Evolutionary conservation across 164 flowering plant species (phyloP).

Genomic region (Malania oleifera): DNA sequence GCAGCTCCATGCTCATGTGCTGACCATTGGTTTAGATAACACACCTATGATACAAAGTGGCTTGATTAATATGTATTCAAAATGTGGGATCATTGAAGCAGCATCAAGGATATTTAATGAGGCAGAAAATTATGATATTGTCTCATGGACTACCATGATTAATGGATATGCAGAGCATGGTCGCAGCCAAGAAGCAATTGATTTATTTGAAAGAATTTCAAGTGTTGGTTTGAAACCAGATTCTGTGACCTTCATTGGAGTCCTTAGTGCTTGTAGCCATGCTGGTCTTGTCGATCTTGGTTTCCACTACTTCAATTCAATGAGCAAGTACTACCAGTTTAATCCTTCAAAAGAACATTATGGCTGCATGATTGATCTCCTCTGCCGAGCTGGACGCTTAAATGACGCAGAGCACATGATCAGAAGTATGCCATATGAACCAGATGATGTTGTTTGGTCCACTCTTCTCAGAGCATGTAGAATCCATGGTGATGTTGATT

Average conservation of each 20-base stretch:
- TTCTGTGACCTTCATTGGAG: conserved; percentile 72
- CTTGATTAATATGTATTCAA: conserved; percentile 77
- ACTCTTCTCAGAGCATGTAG: conserved; percentile 69
- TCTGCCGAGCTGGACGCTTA: conserved; percentile 71
- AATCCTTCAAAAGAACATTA: conserved; percentile 77
- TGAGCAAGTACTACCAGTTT: conserved; percentile 42
- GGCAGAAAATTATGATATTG: conserved; percentile 36
- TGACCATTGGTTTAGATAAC: conserved; percentile 54
- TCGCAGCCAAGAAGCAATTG: conserved; percentile 58
- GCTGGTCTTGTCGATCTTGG: conserved; percentile 82
- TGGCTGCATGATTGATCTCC: conserved; percentile 90
- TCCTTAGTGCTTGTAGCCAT: conserved; percentile 82
- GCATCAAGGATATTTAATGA: conserved; percentile 49
- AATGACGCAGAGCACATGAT: conserved; percentile 75
- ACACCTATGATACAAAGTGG: conserved; percentile 53
- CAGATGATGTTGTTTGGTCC: conserved; percentile 89
- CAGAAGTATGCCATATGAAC: conserved; percentile 57
- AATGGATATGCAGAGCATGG: conserved; percentile 95
- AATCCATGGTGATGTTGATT: conserved; percentile 60
- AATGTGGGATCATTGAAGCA: conserved; percentile 73
- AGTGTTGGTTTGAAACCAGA: conserved; percentile 63
- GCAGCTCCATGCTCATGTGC: conserved; percentile 63
- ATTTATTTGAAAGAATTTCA: conserved; percentile 57
- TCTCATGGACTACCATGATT: conserved; percentile 93
- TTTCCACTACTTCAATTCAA: conserved; percentile 52